phyloP scores from a whole-genome alignment of 2,329 filamentous ascomycete genomes.

The Microsporum ferrugineum region DNA sequence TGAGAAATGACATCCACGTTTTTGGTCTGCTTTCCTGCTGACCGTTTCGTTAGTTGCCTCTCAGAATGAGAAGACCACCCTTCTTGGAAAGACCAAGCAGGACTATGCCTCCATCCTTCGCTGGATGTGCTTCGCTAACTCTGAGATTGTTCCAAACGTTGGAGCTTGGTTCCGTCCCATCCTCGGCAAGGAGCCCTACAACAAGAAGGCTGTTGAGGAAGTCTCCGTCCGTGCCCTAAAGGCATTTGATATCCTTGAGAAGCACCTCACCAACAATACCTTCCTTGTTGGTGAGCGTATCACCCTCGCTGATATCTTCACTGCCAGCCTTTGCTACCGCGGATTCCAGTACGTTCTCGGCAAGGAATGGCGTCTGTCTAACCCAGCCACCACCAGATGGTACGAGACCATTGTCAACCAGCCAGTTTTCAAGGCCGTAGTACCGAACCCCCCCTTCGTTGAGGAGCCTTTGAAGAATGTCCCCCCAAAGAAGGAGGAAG shows the following conservation, averaged over 20 bases:
- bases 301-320: constrained; percentile 90
- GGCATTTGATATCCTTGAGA: constrained; percentile 63
- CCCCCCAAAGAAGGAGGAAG: constrained; percentile 60
- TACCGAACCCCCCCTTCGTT: constrained; percentile 62
- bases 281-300: constrained; percentile 97
- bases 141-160: constrained; percentile 63
- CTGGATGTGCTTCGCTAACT: constrained; percentile 97
- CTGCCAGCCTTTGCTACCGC: constrained; percentile 63
- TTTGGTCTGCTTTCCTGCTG: neutral
- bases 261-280: constrained; percentile 83
- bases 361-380: constrained; percentile 69
- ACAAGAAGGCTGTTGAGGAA: constrained; percentile 95
- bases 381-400: constrained; percentile 87
- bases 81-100: constrained; percentile 99
- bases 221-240: constrained; percentile 56
- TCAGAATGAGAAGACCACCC: constrained; percentile 99
- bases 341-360: constrained; percentile 93
- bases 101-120: constrained; percentile 97
- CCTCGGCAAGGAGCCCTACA: constrained; percentile 71
- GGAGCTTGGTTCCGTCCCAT: constrained; percentile 79
- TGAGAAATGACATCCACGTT: constrained; percentile 10
- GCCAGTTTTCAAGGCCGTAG: constrained; percentile 74
- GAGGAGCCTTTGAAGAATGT: constrained; percentile 66
- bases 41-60: constrained; percentile 64
- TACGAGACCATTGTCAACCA: constrained; percentile 90